phyloP scores from a whole-genome alignment of 257 asterid species.

The Solanum acaule region DNA sequence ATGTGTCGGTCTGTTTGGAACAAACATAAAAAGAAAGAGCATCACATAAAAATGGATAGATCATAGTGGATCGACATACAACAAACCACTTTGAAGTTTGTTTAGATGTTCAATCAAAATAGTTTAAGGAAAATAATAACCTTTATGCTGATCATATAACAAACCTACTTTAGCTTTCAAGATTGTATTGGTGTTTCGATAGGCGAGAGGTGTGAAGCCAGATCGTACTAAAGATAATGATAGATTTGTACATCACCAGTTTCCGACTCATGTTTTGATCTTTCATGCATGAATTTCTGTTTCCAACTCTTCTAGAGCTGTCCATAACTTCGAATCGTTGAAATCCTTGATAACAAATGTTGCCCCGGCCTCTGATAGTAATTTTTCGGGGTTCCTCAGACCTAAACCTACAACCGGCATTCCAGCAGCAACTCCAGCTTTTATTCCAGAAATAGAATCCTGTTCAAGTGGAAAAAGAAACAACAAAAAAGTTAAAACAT shows the following conservation, averaged over 20 bases:
- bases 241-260: not conserved
- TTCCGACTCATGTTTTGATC: slow-evolving; percentile 19
- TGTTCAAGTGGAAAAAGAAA: slow-evolving; percentile 5
- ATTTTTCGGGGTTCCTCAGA: slow-evolving; percentile 49
- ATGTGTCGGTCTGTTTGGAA: not conserved
- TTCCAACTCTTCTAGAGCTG: slow-evolving; percentile 38
- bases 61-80: not conserved
- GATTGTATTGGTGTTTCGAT: not conserved
- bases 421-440: slow-evolving; percentile 79
- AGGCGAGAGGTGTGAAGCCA: not conserved
- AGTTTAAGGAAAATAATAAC: not conserved
- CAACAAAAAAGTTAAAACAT: not conserved
- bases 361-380: slow-evolving; percentile 52
- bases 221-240: not conserved
- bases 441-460: slow-evolving; percentile 79
- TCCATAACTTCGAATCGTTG: slow-evolving; percentile 49
- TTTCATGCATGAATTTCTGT: slow-evolving; percentile 8
- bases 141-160: not conserved
- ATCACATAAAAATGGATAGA: not conserved
- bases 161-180: not conserved
- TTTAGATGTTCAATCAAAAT: not conserved
- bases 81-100: not conserved
- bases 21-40: not conserved
- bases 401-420: slow-evolving; percentile 73
- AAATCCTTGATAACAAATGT: slow-evolving; percentile 53